Evolutionary conservation across 805 yeast genomes (phyloP), one percentile per base, ranked within the genome.

Genomic region (Schwanniomyces occidentalis): DNA sequence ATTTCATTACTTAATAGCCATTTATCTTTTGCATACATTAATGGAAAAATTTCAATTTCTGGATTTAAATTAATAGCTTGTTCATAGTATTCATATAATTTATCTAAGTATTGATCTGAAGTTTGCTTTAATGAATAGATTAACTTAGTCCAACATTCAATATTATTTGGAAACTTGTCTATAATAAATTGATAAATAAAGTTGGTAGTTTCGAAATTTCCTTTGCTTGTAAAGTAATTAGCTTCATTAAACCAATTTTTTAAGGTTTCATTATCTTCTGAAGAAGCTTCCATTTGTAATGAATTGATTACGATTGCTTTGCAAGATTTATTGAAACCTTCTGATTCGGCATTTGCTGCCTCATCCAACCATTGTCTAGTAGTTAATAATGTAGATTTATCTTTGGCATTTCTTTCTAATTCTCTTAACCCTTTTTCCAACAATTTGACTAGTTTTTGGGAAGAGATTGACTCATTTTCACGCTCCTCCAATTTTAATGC

Each of bases 11-110:
- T 70, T 16, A 63, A 37, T 27, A 61, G 57, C 82, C 88, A 79
- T 34, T 72, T 64, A 46, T 84, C 90, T 45, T 82, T 82, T 0
- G 95, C 84, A 50, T 76, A 86, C 78, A 82, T 76, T 33, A 87
- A 56, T 58, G 77, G 72, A 27, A 87, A 67, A 8, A 73, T 50
- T 24, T 75, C 78, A 19, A 61, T 52, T 4, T 62, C 47, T 0
- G 85, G 82, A 32, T 81, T 69, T 1, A 66, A 49, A 1, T 51
- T 45, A 0, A 82, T 66, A 1, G 90, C 79, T 40, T 61, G 56
- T 27, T 79, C 78, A 51, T 82, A 81, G 17, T 67, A 68, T 3
- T 30, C 34, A 35, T 41, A 63, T 3, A 66, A 31, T 4, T 36
- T 29, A 0, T 35, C 16, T 1, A 18, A 26, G 10, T 45, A 37